Base-by-base conservation (phyloP, 129 eudicot genomes). In the Dittrichia graveolens region DNA sequence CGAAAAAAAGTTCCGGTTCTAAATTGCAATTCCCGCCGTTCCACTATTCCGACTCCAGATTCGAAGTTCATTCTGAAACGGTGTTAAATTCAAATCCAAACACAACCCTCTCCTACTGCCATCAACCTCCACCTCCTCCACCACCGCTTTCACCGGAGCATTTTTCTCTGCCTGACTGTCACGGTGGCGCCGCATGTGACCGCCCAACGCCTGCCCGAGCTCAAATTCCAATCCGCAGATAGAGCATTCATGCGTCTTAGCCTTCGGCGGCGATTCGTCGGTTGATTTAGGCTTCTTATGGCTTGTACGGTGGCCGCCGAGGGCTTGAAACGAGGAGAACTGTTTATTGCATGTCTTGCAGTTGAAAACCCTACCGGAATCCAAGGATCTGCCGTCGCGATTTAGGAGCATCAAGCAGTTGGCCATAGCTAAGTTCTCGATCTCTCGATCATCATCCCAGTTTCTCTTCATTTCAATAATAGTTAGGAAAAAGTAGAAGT, bases 251-350 rank as follows among this genome's bases (percentile, higher is more conserved):
- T 89, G 91, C 0, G 53, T 42, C 81, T 83, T 85, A 0, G 79
- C 68, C 73, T 83, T 75, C 2, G n/a, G 59, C 47, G 52, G 67
- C 52, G 65, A 41, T 14, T 67, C 74, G 0, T 71, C 71, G 5
- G 42, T 48, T 3, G 79, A 38, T 60, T 70, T 79, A 19, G 71
- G 18, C 80, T 73, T 79, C 42, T 77, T 88, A 70, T 88, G 94
- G 66, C 94, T 85, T 44, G 94, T 83, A 2, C 94, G 78, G 76
- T 88, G 94, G 50, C 94, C 94, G 2, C 94, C 94, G 15, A 88
- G 78, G 7, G 94, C 94, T 72, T 88, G 94, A 15, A 83, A 85
- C 9, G 89, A 78, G 6, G 67, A 75, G 58, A 79, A 84, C 67
- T 61, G 47, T 42, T 82, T 71, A 75, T 71, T 72, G 73, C 86